Evolutionary conservation across 1,139 yeast genomes (phyloP), one percentile per base, ranked within the genome.

Genomic region (Yamadazyma sp.): DNA sequence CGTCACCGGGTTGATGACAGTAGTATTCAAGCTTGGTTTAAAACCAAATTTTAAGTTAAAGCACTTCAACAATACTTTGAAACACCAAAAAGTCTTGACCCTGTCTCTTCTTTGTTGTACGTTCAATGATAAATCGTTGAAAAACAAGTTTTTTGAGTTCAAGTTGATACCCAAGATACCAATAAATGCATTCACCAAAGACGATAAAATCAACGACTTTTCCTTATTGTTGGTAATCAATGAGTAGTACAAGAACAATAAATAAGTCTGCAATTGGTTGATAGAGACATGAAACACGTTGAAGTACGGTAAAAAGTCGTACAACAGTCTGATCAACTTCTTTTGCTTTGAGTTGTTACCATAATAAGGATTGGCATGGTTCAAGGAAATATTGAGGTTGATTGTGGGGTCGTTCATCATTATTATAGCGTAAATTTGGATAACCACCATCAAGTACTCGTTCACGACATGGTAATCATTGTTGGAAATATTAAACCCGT

Each of bases 71-170:
- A 80, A 59, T 3, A 78, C 75, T 43, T 74, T 74, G 51, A 73
- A 78, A 16, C 74, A 76, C 86, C 86, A 80, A 47, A 76, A 80
- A 15, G 78, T 62, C 51, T 78, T 80, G 14, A 80, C 75, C 50
- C 86, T 61, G 43, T 75, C 75, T 39, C 78, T 59, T 45, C 64
- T 57, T 48, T 72, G 69, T 35, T 61, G 62, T 28, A 64, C 46
- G 17, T 53, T 52, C 30, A 70, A 58, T 7, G 73, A 59, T 40
- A 70, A 62, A 51, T 72, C 77, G 45, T 71, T 70, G 54, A 71
- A 72, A 43, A 71, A 70, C 20, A 73, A 53, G 43, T 70, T 70
- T 32, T 71, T 70, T 26, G 70, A 62, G 46, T 72, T 72, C 40
- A 72, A 58, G 47, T 73, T 73, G 31, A 73, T 67, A 6, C 78